phyloP scores from a whole-genome alignment of 176 grass and related monocot species.

The Echinochloa phyllopogon region DNA sequence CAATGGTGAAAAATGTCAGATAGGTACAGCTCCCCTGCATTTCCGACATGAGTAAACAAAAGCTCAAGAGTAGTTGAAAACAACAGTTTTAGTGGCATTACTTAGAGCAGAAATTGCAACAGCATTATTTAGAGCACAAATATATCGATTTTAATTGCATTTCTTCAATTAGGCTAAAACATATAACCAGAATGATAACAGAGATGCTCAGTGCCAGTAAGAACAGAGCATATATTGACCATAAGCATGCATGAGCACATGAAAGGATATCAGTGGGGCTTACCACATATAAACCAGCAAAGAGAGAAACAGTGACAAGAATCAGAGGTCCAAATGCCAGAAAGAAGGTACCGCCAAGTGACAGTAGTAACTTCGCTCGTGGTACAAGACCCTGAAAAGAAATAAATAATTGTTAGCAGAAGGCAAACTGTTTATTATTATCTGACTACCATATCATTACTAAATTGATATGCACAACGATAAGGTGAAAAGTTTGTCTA shows the following conservation, averaged over 20 bases:
- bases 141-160: neutral
- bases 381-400: constrained; percentile 80
- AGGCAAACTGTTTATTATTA: neutral
- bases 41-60: neutral
- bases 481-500: neutral
- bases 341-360: constrained; percentile 88
- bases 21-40: neutral
- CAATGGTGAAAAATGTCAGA: neutral
- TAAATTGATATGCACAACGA: neutral
- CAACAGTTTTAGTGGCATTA: too few relatives aligned
- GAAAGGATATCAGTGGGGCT: constrained; percentile 16
- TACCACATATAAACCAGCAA: constrained; percentile 83
- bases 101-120: neutral
- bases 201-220: neutral
- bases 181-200: neutral
- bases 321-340: constrained; percentile 88
- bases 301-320: constrained; percentile 64
- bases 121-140: neutral
- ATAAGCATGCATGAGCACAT: neutral
- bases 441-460: neutral
- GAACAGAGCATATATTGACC: neutral
- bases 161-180: neutral
- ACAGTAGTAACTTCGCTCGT: constrained; percentile 78
- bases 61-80: neutral
- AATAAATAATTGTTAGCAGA: constrained; percentile 15